A percentile compares a stretch with the other conserved stretches of the same genome.
phyloP scores from a whole-genome alignment of 257 asterid genomes.

The Rehmannia glutinosa region DNA sequence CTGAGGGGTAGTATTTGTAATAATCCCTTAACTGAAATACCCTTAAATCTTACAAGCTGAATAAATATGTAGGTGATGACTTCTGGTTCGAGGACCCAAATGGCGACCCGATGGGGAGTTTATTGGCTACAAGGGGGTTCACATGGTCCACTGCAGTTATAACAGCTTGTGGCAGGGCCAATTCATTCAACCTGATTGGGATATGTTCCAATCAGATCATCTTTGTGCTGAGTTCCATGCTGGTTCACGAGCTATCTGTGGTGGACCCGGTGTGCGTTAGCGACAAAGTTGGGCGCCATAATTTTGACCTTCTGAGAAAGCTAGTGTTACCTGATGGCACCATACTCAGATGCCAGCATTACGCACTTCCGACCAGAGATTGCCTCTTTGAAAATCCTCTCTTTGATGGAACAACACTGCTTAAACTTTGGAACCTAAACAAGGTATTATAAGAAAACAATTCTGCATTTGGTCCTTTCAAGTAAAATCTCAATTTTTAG shows the following conservation, averaged over 20 bases:
- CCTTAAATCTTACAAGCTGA: background rate
- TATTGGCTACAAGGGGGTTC: slow-evolving; percentile 83
- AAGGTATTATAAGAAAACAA: too few species aligned
- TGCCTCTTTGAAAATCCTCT: slow-evolving; percentile 84
- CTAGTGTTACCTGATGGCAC: slow-evolving; percentile 80
- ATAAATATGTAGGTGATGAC: slow-evolving; percentile 49
- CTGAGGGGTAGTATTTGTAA: too few species aligned
- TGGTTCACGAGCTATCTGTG: slow-evolving; percentile 79
- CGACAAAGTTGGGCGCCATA: slow-evolving; percentile 86
- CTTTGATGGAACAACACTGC: too few species aligned
- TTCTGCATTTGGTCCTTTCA: too few species aligned
- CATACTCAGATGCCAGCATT: slow-evolving; percentile 73
- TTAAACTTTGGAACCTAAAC: too few species aligned
- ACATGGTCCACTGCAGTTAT: slow-evolving; percentile 87
- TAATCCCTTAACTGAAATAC: too few species aligned
- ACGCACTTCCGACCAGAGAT: slow-evolving; percentile 91
- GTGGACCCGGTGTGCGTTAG: slow-evolving; percentile 64
- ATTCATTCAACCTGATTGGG: slow-evolving; percentile 89
- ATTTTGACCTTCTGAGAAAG: slow-evolving; percentile 68
- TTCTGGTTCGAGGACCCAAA: slow-evolving; percentile 86
- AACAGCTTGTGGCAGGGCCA: slow-evolving; percentile 88
- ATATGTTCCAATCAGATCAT: slow-evolving; percentile 82
- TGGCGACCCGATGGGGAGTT: slow-evolving; percentile 75
- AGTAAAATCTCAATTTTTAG: too few species aligned
- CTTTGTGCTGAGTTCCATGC: slow-evolving; percentile 84